Base-by-base conservation (phyloP, 2,329 filamentous ascomycete genomes). In the Daldinia sp. region DNA sequence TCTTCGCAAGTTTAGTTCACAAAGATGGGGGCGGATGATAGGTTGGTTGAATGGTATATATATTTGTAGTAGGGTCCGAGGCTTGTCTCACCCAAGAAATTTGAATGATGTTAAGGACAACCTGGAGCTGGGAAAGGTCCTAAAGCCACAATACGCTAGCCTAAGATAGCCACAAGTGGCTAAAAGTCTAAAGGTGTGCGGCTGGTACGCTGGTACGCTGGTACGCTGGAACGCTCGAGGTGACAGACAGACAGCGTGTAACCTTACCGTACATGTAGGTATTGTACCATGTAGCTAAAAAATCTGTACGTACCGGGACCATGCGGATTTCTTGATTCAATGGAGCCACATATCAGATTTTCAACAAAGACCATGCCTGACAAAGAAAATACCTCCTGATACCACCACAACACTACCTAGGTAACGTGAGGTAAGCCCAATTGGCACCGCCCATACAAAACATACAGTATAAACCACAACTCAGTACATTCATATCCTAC, bases 61-160 rank as follows among this genome's bases (percentile, higher is more conserved):
- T n/a, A n/a, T n/a, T n/a, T n/a, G n/a, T n/a, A n/a, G 63, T 61
- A 63, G 62, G 64, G 63, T 64, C 66, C 58, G 61, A 58, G 47
- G 50, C 58, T n/a, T 51, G 45, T 64, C 50, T n/a, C n/a, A n/a
- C 54, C 61, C 37, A 54, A 55, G 58, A 62, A 67, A 67, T 58
- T 49, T 66, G 60, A 59, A 62, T 37, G 23, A 53, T 41, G 56
- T 66, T 66, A 61, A 66, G 63, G 63, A 66, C 63, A 66, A 66
- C 63, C 45, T 66, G 63, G 64, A 61, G 55, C 58, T 50, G 51
- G 41, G 25, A 13, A 23, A 34, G 9, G n/a, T 37, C 4, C 25
- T 37, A 54, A 35, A 63, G 56, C 58, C 59, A 63, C 51, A 15
- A 11, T 4, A 6, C 15, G 32, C 21, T 41, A 39, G 15, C 2